Evolutionary conservation across 2,329 filamentous ascomycete species (phyloP), one percentile per base, ranked within the genome.

Genomic region (Ophiocordyceps camponoti-floridani): DNA sequence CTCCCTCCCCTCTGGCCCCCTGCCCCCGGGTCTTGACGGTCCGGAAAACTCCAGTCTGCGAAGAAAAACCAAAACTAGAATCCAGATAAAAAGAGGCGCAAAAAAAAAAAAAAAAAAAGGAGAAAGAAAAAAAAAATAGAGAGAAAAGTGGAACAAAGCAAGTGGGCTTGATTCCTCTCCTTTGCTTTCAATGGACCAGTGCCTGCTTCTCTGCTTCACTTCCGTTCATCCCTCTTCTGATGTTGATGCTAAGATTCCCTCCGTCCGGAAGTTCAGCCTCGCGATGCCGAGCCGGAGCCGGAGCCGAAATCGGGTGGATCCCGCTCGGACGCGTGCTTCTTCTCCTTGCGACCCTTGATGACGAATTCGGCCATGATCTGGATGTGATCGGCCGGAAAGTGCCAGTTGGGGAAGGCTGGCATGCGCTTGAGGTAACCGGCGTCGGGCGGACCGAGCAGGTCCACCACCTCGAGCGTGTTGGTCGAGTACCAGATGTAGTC

Each of bases 401-500:
- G 87, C 65, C 86, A 89, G 60, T 91, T 88, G 18, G 88, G 88
- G 64, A 94, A 94, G 0, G 87, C 87, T 4, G 88, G 87, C 26
- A 95, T 85, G 44, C 81, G 76, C 60, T 84, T 82, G 47, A 94
- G 76, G 59, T 94, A 91, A 27, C 84, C 76, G 50, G 79, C 75
- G 59, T 95, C 88, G 2, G 93, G 84, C 40, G 89, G 83, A 28
- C 88, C 88, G 4, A 95, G 77, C 44, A 95, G 64, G 44, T 82
- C 82, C 16, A 85, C 80, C 23, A 93, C 83, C 57, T 91, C 84
- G 41, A 95, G 69, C 19, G 82, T 79, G 61, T 91, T 94, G 47
- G 86, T 89, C 46, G 87, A 88, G 64, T 94, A 98, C 87, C 88
- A 96, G 55, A 98, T 86, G 62, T 96, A 95, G 60, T 98, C 91